Base-by-base conservation (phyloP, 176 grass and related monocot genomes). In the Triticum timopheevii region DNA sequence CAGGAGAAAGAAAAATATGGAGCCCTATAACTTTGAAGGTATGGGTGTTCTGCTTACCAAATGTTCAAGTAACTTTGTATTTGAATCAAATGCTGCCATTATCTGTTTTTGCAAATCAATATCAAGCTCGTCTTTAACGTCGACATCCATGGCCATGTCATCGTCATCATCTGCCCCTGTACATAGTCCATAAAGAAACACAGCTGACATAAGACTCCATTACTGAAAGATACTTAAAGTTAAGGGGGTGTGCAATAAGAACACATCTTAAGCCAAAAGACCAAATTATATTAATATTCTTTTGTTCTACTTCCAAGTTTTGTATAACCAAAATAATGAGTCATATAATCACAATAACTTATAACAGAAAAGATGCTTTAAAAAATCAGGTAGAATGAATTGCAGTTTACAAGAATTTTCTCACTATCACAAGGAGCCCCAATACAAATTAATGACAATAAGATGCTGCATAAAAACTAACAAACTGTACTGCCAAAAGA, bases 71-170 rank as follows among this genome's bases (percentile, higher is more conserved):
- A 99, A 81, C 30, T 91, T 75, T 59, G 97, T 89, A 92, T 99
- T 84, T 64, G 97, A 93, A 93, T 96, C 97, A 84, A 96, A 91
- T 89, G 97, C 82, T 80, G 79, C 82, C 84, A 76, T 91, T 88
- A 99, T 96, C 70, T 95, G 92, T 69, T 44, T 89, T 87, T 87
- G 88, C 71, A 99, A 89, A 92, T 94, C 92, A 88, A 79, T 65
- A 90, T 90, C 90, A 80, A 92, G 30, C 66, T 86, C 73, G 87
- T 79, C 86, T 87, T 90, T 90, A 71, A 82, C 59, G 81, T 95
- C 87, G 2, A 93, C 84, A 61, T 99, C 94, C 94, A 99, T 93
- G 6, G 62, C 35, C 64, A 90, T 54, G 28, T 96, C 94, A 82
- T 93, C 94, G 31, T 99, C 90, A 3, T 85, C 97, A 84, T 83